phyloP scores from a whole-genome alignment of 1,284 basidiomycete species.

The Ganoderma resinaceum region DNA sequence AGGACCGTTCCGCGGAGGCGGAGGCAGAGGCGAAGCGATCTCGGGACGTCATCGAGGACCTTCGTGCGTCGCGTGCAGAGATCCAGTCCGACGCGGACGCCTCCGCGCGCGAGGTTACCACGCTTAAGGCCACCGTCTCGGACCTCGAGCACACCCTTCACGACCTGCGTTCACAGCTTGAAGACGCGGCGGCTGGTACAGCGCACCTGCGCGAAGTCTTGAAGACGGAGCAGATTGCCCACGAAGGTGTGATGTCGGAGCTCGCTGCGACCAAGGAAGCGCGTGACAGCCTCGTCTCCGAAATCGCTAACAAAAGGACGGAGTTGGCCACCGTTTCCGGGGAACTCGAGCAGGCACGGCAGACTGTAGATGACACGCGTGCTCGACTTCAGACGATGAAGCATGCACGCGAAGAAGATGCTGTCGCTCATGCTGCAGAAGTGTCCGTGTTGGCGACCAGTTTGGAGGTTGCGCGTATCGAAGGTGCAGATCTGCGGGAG shows the following conservation, averaged over 20 bases:
- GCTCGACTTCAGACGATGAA: conserved; percentile 12
- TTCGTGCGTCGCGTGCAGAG: conserved; percentile 19
- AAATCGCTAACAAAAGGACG: conserved; percentile 27
- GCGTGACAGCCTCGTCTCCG: conserved; percentile 19
- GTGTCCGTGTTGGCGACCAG: conserved; percentile 15
- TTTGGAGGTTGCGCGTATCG: conserved; percentile 17
- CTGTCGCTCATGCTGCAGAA: conserved; percentile 18
- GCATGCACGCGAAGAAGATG: conserved; percentile 14
- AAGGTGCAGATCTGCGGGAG: conserved; percentile 9
- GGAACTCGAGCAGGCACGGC: conserved; percentile 14
- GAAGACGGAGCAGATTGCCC: conserved; percentile 24
- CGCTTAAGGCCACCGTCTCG: conserved; percentile 23
- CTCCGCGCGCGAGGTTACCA: conserved; percentile 21
- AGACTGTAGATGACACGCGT: conserved; percentile 8
- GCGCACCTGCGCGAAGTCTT: conserved; percentile 20
- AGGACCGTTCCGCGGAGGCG: conserved; percentile 10
- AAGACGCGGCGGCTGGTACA: conserved; percentile 26
- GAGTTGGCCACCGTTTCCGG: conserved; percentile 16
- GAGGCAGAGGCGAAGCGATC: conserved; percentile 20
- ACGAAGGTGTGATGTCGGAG: conserved; percentile 25
- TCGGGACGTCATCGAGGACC: conserved; percentile 17
- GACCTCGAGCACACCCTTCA: conserved; percentile 31
- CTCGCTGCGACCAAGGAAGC: conserved; percentile 16
- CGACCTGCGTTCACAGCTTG: conserved; percentile 25
- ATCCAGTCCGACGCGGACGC: conserved; percentile 21